Conservation (phyloP, 2,329 filamentous ascomycete genomes). For the Domatiomyces globalis region DNA sequence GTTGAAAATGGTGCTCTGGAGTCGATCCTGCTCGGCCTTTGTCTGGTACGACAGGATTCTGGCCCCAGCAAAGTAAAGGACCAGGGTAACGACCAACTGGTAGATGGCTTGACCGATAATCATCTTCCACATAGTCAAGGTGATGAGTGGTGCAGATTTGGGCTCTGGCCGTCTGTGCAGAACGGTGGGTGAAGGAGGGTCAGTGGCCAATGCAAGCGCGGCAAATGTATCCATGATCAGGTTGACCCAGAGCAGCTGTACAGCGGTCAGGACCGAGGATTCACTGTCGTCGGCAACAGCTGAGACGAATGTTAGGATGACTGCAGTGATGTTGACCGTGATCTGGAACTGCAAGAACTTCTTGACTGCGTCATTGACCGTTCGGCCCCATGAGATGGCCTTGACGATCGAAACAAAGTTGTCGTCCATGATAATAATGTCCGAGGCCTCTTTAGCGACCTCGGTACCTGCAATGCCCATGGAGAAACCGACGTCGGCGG, state of each 20-base stretch:
- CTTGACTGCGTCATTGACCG: slow-evolving; percentile 64
- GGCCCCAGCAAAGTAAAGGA: slow-evolving; percentile 44
- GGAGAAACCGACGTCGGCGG: slow-evolving; percentile 69
- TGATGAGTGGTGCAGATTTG: slow-evolving; percentile 29
- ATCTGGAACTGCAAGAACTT: slow-evolving; percentile 51
- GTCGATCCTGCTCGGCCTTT: slow-evolving; percentile 28
- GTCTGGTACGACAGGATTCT: slow-evolving; percentile 39
- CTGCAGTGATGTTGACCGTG: slow-evolving; percentile 53
- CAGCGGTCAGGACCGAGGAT: slow-evolving; percentile 46
- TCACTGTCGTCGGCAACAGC: slow-evolving; percentile 42
- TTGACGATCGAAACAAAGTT: slow-evolving; percentile 80
- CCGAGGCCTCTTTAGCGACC: slow-evolving; percentile 71
- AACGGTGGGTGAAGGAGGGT: slow-evolving; percentile 42
- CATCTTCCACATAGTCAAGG: slow-evolving; percentile 31
- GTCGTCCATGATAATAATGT: slow-evolving; percentile 77
- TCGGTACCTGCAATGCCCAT: slow-evolving; percentile 77
- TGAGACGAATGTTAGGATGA: slow-evolving; percentile 47
- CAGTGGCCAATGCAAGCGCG: slow-evolving; percentile 47
- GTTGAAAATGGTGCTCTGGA: slow-evolving; percentile 53
- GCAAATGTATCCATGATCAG: slow-evolving; percentile 54
- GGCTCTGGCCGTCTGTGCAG: slow-evolving; percentile 36
- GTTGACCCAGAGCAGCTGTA: slow-evolving; percentile 53
- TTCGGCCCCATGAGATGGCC: slow-evolving; percentile 65
- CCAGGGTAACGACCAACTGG: slow-evolving; percentile 24
- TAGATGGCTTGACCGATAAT: slow-evolving; percentile 28